Conservation (phyloP, 805 yeast genomes). For the Candida jianshihensis region DNA sequence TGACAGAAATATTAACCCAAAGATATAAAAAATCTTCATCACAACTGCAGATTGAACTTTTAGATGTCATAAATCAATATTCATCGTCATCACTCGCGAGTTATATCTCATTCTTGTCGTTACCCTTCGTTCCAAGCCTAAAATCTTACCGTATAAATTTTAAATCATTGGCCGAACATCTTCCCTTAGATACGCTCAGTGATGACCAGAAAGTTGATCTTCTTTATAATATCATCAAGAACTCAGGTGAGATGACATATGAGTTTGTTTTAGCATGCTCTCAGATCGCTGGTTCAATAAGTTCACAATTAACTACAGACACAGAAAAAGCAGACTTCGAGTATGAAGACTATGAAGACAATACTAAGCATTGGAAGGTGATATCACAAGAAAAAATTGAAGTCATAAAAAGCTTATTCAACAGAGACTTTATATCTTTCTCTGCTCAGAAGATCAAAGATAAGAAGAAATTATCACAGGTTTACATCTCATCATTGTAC, state of each 20-base stretch:
- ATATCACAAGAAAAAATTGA: conserved; percentile 9
- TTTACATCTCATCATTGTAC: conserved; percentile 26
- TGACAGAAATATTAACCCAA: conserved; percentile 1
- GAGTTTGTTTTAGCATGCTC: conserved; percentile 4
- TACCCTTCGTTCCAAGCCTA: conserved; percentile 4
- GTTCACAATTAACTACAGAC: conserved; percentile 6
- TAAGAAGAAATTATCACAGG: conserved; percentile 20
- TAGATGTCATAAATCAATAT: conserved; percentile 2
- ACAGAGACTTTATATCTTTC: conserved; percentile 20
- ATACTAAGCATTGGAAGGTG: conserved; percentile 3
- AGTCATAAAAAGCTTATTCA: conserved; percentile 10
- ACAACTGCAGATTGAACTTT: conserved; percentile 2
- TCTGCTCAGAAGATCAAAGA: conserved; percentile 14
- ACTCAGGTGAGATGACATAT: neutral
- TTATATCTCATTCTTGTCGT: conserved; percentile 4
- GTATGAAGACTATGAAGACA: conserved; percentile 2
- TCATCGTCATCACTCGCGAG: neutral
- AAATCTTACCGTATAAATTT: conserved; percentile 3
- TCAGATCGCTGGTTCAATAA: conserved; percentile 4
- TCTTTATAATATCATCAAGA: conserved; percentile 2
- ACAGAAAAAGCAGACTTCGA: conserved; percentile 3
- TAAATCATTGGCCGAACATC: neutral
- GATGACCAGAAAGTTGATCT: conserved; percentile 2
- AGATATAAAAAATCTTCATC: no score
- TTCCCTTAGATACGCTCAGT: neutral